Base-by-base conservation (phyloP, 1,284 basidiomycete species). In the Pseudozyma sp. region DNA sequence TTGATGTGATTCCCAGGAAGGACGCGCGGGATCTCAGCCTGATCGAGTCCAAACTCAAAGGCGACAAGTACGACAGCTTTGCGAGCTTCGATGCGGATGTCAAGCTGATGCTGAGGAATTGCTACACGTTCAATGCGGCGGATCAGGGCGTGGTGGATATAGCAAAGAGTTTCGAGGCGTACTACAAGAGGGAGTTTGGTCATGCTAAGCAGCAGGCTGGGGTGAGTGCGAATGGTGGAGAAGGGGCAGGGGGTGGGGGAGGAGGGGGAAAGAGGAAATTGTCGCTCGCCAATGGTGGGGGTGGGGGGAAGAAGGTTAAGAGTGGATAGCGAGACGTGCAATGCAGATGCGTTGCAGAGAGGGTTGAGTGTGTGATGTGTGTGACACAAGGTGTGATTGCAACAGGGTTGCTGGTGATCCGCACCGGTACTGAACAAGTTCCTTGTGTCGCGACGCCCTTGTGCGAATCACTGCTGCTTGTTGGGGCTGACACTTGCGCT, bases 11-110 rank as follows among this genome's bases (percentile, higher is more conserved):
- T 77, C 90, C 91, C 7, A 88, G 87, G 66, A 92, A 93, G 78
- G 90, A 96, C 73, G 93, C 94, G 3, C 89, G 96, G 40, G 96
- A 98, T 85, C 86, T 99, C 57, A 87, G 88, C 56, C 90, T 92
- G 42, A 96, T 99, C 82, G 90, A 91, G 71, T 86, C 87, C 70
- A 94, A 93, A 81, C 87, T 98, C 61, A 92, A 96, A 60, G 85
- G 85, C 33, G 93, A 94, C 86, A 91, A 90, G 84, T 95, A 94
- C 84, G 91, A 92, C 40, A 88, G 88, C 1, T 85, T 90, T 43
- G 91, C 92, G 40, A 89, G 88, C 0, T 90, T 95, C 76, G 91
- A 92, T 79, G 90, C 89, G 9, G 94, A 97, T 82, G 85, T 94
- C 63, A 89, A 90, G 54, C 87, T 95, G 39, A 95, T 97, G 93